These are phyloP conservation scores for Mycena filopes DNA, from an alignment of 768 basidiomycete genomes.

Conservation along the genomic window DNA sequence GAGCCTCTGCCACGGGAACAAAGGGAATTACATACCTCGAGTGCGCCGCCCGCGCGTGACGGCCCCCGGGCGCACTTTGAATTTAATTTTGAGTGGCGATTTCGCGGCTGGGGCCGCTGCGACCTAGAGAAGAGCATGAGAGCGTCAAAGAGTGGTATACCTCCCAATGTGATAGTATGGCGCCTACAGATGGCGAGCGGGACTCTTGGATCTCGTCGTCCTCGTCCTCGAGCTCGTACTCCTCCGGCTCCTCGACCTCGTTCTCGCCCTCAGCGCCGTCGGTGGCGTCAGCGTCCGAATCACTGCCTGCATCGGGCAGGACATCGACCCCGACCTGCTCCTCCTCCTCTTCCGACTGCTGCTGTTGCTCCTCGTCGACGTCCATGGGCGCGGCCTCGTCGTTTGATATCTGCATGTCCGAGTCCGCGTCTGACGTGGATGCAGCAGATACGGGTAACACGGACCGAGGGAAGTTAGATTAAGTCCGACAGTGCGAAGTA, in stretches of 20 bases:
- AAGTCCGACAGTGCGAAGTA: conserved; percentile 26
- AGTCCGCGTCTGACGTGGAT: conserved; percentile 32
- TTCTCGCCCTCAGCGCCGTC: conserved; percentile 24
- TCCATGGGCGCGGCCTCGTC: conserved; percentile 20
- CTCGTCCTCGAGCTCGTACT: conserved; percentile 35
- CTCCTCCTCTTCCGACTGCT: conserved; percentile 20
- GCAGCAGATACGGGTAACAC: conserved; percentile 26
- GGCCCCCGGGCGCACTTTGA: conserved; percentile 23
- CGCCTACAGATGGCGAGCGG: conserved; percentile 29
- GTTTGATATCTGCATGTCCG: conserved; percentile 29
- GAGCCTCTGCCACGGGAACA: not conserved
- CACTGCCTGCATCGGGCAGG: conserved; percentile 25
- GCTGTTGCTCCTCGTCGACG: conserved; percentile 25
- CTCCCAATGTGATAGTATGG: not conserved
- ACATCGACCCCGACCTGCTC: conserved; percentile 32
- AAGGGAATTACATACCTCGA: conserved; percentile 12
- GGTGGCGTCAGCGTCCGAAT: conserved; percentile 30
- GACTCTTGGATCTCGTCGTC: conserved; percentile 33
- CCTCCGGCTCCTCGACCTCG: conserved; percentile 29
- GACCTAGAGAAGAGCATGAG: not conserved
- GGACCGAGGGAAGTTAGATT: conserved; percentile 25
- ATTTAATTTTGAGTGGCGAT: conserved; percentile 29
- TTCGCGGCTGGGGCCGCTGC: conserved; percentile 3
- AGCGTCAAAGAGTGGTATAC: conserved; percentile 1
- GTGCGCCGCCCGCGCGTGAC: conserved; percentile 23